Evolutionary conservation across 1,284 basidiomycete species (phyloP).

Genomic region (Leccinum pachyderme): DNA sequence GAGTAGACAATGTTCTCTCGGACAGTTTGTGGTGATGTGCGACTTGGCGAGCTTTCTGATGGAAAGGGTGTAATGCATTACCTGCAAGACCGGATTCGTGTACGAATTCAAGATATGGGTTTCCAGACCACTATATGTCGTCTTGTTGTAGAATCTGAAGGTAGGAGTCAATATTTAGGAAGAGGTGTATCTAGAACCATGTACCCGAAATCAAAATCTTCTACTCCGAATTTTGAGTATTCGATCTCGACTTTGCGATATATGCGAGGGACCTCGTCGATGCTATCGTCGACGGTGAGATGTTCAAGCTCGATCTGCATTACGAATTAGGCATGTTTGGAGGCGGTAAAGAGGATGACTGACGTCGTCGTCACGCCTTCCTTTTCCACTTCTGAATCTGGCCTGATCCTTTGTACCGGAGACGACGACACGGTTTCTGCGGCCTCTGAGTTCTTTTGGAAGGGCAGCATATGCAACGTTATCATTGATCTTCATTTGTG

Average conservation of each 20-base stretch:
- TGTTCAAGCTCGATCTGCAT: constrained; percentile 49
- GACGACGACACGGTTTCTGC: constrained; percentile 70
- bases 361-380: constrained; percentile 43
- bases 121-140: constrained; percentile 88
- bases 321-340: neutral
- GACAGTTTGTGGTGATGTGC: constrained; percentile 87
- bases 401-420: constrained; percentile 50
- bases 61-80: constrained; percentile 82
- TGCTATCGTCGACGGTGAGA: constrained; percentile 45
- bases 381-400: constrained; percentile 86
- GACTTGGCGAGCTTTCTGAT: constrained; percentile 84
- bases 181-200: constrained; percentile 13
- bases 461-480: constrained; percentile 85
- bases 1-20: constrained; percentile 86
- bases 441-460: constrained; percentile 80
- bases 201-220: constrained; percentile 97
- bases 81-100: constrained; percentile 90
- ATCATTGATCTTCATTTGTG: constrained; percentile 82
- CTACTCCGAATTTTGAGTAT: constrained; percentile 98
- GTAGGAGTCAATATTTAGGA: neutral
- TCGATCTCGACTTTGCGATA: constrained; percentile 96
- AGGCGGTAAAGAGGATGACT: neutral
- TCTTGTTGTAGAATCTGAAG: constrained; percentile 89
- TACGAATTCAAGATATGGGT: constrained; percentile 98
- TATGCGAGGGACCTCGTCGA: constrained; percentile 72